Evolutionary conservation across 352 stramenopile genomes (phyloP).

Genomic region (Phytopythium sindhum): DNA sequence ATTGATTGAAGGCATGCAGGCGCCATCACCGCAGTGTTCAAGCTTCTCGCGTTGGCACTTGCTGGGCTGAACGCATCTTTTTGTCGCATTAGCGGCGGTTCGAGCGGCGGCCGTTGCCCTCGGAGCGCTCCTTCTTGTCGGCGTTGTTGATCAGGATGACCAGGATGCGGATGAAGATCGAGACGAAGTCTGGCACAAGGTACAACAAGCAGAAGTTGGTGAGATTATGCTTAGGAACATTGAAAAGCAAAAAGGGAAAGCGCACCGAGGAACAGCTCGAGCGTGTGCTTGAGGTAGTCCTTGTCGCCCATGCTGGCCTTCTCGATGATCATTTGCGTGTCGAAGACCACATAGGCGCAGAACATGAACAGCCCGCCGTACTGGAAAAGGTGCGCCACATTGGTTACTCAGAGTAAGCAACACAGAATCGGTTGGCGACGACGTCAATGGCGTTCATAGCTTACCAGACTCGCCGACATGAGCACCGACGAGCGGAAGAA

Average conservation of each 20-base stretch:
- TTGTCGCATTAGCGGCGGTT: constrained; percentile 10
- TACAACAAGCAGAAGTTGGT: neutral
- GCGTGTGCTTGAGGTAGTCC: constrained; percentile 79
- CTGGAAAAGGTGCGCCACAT: constrained; percentile 14
- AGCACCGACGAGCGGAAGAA: constrained; percentile 60
- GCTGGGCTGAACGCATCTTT: neutral
- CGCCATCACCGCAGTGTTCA: neutral
- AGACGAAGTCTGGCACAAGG: constrained; percentile 45
- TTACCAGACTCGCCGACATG: constrained; percentile 59
- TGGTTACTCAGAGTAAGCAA: neutral
- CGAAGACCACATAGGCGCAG: constrained; percentile 87
- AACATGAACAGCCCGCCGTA: constrained; percentile 87
- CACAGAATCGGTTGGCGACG: neutral
- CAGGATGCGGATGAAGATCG: constrained; percentile 75
- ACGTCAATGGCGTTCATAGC: neutral
- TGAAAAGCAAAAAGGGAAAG: neutral
- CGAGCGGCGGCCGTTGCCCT: constrained; percentile 8
- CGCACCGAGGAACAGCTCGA: constrained; percentile 42
- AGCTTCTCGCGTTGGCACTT: neutral
- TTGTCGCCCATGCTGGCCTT: constrained; percentile 78
- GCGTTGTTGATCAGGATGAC: constrained; percentile 64
- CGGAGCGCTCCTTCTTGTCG: constrained; percentile 35
- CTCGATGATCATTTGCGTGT: constrained; percentile 92
- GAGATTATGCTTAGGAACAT: neutral
- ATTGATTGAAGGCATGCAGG: neutral